These are phyloP conservation scores for Ailanthus altissimus DNA, from an alignment of 345 rosid species.

Conservation along the genomic window DNA sequence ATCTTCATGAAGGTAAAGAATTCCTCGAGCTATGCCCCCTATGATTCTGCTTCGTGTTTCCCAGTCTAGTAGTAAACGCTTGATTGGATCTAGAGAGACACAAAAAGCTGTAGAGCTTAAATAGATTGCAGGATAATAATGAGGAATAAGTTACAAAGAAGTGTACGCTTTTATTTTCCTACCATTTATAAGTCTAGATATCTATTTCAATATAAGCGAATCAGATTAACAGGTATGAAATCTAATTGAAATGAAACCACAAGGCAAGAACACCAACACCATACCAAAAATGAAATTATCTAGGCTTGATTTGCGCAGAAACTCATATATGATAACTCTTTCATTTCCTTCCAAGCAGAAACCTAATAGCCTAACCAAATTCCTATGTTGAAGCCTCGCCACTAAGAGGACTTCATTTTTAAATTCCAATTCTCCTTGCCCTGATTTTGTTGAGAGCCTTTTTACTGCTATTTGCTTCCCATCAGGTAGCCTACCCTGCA, in stretches of 20 bases:
- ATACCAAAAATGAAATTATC: constrained; percentile 43
- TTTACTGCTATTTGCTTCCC: constrained; percentile 51
- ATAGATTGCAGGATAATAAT: too few relatives aligned
- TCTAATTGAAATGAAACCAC: too few relatives aligned
- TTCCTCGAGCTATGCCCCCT: neutral
- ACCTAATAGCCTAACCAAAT: constrained; percentile 43
- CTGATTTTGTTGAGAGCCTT: constrained; percentile 38
- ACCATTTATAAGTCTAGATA: too few relatives aligned
- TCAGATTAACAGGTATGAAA: neutral
- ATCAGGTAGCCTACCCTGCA: constrained; percentile 42
- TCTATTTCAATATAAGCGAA: neutral
- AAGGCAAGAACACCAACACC: neutral
- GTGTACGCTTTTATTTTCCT: neutral
- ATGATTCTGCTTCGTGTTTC: neutral
- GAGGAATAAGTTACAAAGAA: neutral
- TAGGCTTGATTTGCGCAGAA: constrained; percentile 45
- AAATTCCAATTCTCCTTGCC: constrained; percentile 50
- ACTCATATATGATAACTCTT: constrained; percentile 47
- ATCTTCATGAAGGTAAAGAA: constrained; percentile 6
- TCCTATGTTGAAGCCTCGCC: constrained; percentile 56
- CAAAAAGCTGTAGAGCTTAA: neutral
- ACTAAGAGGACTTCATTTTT: constrained; percentile 46
- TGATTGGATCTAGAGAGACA: neutral
- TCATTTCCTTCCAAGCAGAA: constrained; percentile 41
- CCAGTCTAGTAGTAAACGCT: neutral